Evolutionary conservation across 2,329 filamentous ascomycete genomes (phyloP).

Genomic region (Nigrospora oryzae): DNA sequence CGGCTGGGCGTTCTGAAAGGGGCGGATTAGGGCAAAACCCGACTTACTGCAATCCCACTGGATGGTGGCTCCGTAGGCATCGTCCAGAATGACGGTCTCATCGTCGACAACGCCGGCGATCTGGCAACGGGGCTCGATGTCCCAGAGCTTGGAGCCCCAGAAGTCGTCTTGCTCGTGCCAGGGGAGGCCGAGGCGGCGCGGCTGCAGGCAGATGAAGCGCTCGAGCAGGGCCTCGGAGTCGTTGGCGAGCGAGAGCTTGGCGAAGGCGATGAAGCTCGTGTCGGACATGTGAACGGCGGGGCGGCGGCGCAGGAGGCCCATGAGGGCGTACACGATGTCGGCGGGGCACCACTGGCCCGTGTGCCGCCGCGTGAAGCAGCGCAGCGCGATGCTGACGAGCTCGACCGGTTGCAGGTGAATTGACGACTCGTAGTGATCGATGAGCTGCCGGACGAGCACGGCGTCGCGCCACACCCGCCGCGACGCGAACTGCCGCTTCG

Average conservation of each 20-base stretch:
- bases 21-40: background rate
- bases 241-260: constrained; percentile 34
- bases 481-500: constrained; percentile 30
- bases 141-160: constrained; percentile 32
- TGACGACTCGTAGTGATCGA: constrained; percentile 35
- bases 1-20: no score
- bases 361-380: constrained; percentile 26
- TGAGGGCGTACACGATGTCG: constrained; percentile 26
- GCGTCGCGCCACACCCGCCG: constrained; percentile 28
- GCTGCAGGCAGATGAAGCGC: constrained; percentile 32
- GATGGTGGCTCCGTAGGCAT: constrained; percentile 24
- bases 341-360: constrained; percentile 15
- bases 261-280: constrained; percentile 36
- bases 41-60: constrained; percentile 24
- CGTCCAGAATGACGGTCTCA: constrained; percentile 30
- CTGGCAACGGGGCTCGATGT: constrained; percentile 30
- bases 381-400: constrained; percentile 19
- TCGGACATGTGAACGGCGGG: constrained; percentile 28
- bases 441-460: constrained; percentile 26
- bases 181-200: constrained; percentile 17
- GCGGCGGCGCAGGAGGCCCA: constrained; percentile 25
- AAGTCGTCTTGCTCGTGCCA: constrained; percentile 32
- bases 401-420: constrained; percentile 30
- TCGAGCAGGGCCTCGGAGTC: constrained; percentile 34
- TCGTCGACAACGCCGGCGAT: constrained; percentile 30